A percentile compares a stretch with the other conserved stretches of the same genome.
These are phyloP conservation scores for Clavispora vitiphila DNA, from an alignment of 805 yeast species.

Conservation along the genomic window DNA sequence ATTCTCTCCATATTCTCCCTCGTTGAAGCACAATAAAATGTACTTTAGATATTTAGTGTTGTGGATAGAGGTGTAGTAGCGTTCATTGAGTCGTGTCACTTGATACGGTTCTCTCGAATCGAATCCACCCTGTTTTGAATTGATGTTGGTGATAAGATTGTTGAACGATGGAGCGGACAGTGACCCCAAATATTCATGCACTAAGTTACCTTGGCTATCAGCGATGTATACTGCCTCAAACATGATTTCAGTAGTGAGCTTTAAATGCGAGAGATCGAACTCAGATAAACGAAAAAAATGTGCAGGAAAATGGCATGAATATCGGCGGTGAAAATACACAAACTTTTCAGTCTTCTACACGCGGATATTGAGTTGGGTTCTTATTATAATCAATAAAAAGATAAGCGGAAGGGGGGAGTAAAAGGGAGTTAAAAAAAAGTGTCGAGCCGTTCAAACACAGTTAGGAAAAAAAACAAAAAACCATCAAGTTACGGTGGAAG, in stretches of 20 bases:
- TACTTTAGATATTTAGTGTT: conserved; percentile 20
- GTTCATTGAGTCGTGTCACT: conserved; percentile 26
- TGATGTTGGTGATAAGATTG: conserved; percentile 18
- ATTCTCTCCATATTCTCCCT: conserved; percentile 21
- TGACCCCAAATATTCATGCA: conserved; percentile 32
- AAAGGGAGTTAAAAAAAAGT: conserved; percentile 5
- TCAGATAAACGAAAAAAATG: background rate
- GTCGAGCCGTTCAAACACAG: conserved; percentile 16
- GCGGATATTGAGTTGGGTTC: background rate
- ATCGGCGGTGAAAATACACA: no score
- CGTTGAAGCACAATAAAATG: conserved; percentile 22
- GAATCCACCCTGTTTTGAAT: conserved; percentile 7
- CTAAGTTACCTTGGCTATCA: conserved; percentile 27
- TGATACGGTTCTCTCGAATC: conserved; percentile 2
- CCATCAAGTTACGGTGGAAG: background rate
- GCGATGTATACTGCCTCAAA: conserved; percentile 41
- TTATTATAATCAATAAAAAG: background rate
- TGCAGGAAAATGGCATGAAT: background rate
- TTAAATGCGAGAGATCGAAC: background rate
- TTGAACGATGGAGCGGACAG: conserved; percentile 29
- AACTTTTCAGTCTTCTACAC: no score
- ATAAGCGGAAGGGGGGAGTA: conserved; percentile 3
- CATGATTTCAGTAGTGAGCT: conserved; percentile 17
- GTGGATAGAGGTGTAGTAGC: conserved; percentile 24
- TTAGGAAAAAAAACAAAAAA: conserved; percentile 2